A percentile compares a stretch with the other conserved stretches of the same genome.
These are phyloP conservation scores for Mycena vitilis DNA, from an alignment of 768 basidiomycete species.

Conservation along the genomic window DNA sequence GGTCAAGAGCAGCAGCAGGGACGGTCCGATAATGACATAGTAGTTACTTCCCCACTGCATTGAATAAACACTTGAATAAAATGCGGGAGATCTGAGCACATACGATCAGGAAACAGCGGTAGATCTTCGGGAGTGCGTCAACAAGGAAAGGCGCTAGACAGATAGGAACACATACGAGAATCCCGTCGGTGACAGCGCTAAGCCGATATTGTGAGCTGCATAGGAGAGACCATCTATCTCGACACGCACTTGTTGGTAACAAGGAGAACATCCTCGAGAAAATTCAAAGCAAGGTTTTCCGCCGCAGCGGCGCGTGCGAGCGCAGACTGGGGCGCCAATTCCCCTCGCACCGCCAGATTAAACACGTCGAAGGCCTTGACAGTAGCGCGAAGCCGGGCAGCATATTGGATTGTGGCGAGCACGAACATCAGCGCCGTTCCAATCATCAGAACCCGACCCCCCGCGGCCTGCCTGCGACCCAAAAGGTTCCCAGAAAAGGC, in stretches of 20 bases:
- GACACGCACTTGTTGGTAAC: slow-evolving; percentile 32
- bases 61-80: not conserved
- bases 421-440: slow-evolving; percentile 25
- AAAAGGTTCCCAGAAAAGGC: slow-evolving; percentile 27
- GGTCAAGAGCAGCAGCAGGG: slow-evolving; percentile 23
- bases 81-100: not conserved
- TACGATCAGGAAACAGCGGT: slow-evolving; percentile 33
- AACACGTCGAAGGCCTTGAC: slow-evolving; percentile 10
- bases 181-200: slow-evolving; percentile 31
- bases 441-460: slow-evolving; percentile 7
- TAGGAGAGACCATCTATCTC: not conserved
- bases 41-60: slow-evolving; percentile 30
- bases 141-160: not conserved
- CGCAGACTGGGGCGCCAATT: slow-evolving; percentile 1
- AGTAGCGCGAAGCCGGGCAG: slow-evolving; percentile 15
- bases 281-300: slow-evolving; percentile 16
- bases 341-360: slow-evolving; percentile 20
- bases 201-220: not conserved
- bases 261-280: slow-evolving; percentile 30
- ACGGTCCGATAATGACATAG: slow-evolving; percentile 19
- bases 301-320: slow-evolving; percentile 9
- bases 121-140: slow-evolving; percentile 22
- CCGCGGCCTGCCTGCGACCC: slow-evolving; percentile 6
- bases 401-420: slow-evolving; percentile 25
- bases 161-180: slow-evolving; percentile 23